Evolutionary conservation across 2,329 filamentous ascomycete species (phyloP), one percentile per base, ranked within the genome.

Genomic region (Polychaeton citri): DNA sequence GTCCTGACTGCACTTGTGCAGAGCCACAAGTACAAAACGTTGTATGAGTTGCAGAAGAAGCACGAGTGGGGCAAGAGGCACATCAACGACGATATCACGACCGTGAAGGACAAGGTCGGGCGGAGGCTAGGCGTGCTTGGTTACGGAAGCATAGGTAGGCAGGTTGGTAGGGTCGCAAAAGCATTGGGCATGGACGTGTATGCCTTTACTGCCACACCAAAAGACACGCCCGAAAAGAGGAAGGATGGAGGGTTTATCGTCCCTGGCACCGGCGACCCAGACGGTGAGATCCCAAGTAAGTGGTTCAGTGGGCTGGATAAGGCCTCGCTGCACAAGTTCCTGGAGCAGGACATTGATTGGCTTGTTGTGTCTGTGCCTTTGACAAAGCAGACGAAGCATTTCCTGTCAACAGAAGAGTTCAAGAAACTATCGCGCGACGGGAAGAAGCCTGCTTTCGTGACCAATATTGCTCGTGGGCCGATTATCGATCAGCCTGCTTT

Each of bases 151-250:
- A 77, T 78, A 42, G 74, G 74, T 10, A 58, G 74, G 40, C 73
- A 77, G 53, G 69, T 58, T 2, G 57, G 51, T 9, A 37, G 53
- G 10, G 50, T 58, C 12, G 55, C 51, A 9, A 49, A 51, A 21
- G 54, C 53, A 8, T 45, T 59, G 68, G 82, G 81, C 13, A 78
- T 83, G 69, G 66, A 74, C 19, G 72, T 88, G 0, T 66, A 85
- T 51, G 82, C 81, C 1, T 86, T 81, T 61, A 88, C 81, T 0
- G 75, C 81, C 0, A 73, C 72, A 18, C 71, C 79, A 1, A 76
- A 79, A n/a, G 54, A 63, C 6, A 84, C 80, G 0, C 69, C 75
- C 0, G 76, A 76, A 37, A 79, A 75, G 1, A 71, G 70, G 31
- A 63, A 58, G 19, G 81, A 88, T 55, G 53, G 60, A 10, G 71